phyloP scores from a whole-genome alignment of 257 asterid genomes.

The Ophiorrhiza pumila region DNA sequence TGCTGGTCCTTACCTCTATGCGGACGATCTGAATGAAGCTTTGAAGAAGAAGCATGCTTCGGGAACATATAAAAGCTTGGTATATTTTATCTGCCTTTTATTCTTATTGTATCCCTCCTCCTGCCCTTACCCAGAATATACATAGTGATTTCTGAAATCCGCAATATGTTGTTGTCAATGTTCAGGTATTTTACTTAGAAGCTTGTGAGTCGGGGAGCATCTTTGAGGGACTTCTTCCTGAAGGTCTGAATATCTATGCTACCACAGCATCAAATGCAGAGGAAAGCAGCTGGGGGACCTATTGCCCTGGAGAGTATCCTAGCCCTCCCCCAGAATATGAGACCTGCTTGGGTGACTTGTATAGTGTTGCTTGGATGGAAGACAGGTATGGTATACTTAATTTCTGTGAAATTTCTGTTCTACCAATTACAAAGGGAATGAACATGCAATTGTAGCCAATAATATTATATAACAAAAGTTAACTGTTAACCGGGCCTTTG shows the following conservation, averaged over 20 bases:
- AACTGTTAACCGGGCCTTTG: not conserved
- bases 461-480: not conserved
- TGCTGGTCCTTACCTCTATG: constrained; percentile 66
- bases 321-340: constrained; percentile 82
- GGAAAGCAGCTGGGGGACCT: constrained; percentile 98
- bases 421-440: not conserved
- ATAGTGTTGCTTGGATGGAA: constrained; percentile 98
- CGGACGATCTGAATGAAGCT: constrained; percentile 52
- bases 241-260: constrained; percentile 80
- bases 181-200: constrained; percentile 87
- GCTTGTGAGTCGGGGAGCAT: constrained; percentile 98
- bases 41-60: constrained; percentile 77
- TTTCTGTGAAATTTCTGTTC: not conserved
- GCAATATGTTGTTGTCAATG: not conserved
- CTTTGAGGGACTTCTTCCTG: constrained; percentile 91
- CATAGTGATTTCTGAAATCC: constrained; percentile 13
- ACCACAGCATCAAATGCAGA: constrained; percentile 96
- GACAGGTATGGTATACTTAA: constrained; percentile 73
- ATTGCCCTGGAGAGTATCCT: constrained; percentile 90
- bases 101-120: not conserved
- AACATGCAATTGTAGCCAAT: not conserved
- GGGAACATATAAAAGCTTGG: constrained; percentile 89
- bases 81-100: constrained; percentile 22
- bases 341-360: constrained; percentile 95
- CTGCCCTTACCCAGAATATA: not conserved